phyloP scores from a whole-genome alignment of 768 basidiomycete species.

The Lactarius quietus region DNA sequence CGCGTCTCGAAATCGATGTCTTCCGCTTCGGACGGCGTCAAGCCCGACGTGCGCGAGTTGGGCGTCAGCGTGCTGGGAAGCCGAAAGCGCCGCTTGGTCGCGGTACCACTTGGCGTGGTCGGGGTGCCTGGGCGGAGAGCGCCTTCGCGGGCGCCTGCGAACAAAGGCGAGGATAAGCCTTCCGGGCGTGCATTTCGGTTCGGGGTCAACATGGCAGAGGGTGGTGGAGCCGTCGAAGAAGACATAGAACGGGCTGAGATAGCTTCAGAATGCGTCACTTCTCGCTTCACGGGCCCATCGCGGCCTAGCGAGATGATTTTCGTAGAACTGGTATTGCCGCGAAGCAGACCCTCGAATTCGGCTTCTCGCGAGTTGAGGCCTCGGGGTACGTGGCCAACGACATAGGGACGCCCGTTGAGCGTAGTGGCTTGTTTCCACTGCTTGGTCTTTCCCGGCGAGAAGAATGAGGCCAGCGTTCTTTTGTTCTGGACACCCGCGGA shows the following conservation, averaged over 20 bases:
- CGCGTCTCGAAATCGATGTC: slow-evolving; percentile 82
- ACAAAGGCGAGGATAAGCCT: slow-evolving; percentile 9
- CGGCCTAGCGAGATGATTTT: slow-evolving; percentile 38
- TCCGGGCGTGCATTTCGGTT: slow-evolving; percentile 1
- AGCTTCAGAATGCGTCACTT: slow-evolving; percentile 2
- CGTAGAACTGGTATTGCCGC: slow-evolving; percentile 45
- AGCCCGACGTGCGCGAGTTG: slow-evolving; percentile 44
- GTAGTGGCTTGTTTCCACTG: slow-evolving; percentile 83
- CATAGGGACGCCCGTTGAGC: slow-evolving; percentile 74
- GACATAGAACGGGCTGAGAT: neutral
- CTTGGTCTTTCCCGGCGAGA: slow-evolving; percentile 48
- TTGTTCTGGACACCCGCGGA: slow-evolving; percentile 46
- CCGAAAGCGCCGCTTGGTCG: slow-evolving; percentile 54
- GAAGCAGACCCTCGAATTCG: slow-evolving; percentile 76
- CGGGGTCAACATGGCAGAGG: neutral
- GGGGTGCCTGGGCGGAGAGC: slow-evolving; percentile 28
- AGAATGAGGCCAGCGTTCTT: slow-evolving; percentile 65
- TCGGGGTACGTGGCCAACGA: slow-evolving; percentile 54
- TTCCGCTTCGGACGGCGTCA: slow-evolving; percentile 72
- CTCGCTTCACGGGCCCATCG: slow-evolving; percentile 26
- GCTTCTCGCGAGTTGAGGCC: slow-evolving; percentile 56
- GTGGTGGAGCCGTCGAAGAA: neutral
- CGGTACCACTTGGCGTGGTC: slow-evolving; percentile 31
- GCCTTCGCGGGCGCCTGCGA: neutral
- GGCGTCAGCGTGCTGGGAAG: slow-evolving; percentile 53